Evolutionary conservation across 768 basidiomycete species (phyloP).

Genomic region (Lactifluus volemus): DNA sequence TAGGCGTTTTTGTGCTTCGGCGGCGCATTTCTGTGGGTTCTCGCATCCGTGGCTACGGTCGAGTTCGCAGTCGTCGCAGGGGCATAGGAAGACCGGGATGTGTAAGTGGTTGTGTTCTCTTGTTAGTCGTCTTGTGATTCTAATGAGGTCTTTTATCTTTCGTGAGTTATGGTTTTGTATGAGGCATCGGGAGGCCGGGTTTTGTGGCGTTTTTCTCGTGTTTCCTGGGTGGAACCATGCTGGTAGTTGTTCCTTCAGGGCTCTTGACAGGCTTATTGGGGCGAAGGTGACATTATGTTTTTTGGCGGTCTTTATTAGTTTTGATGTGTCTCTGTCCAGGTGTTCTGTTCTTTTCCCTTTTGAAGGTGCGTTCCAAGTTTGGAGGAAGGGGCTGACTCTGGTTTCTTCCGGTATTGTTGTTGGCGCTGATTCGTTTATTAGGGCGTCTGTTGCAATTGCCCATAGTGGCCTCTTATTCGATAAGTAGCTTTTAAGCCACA

Average conservation of each 20-base stretch:
- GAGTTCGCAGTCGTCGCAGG: too few species aligned
- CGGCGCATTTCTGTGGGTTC: too few species aligned
- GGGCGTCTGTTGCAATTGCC: slow-evolving; percentile 12
- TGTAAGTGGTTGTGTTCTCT: too few species aligned
- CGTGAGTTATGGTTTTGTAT: too few species aligned
- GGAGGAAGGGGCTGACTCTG: slow-evolving; percentile 1
- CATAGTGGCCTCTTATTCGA: background rate
- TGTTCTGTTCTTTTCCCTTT: background rate
- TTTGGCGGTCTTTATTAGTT: slow-evolving; percentile 2
- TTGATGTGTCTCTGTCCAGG: background rate
- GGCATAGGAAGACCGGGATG: too few species aligned
- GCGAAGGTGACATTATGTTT: background rate
- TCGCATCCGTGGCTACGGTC: too few species aligned
- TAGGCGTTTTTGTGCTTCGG: too few species aligned
- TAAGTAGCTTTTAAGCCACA: slow-evolving; percentile 19
- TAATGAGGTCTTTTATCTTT: too few species aligned
- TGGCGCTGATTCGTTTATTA: background rate
- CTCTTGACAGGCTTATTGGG: background rate
- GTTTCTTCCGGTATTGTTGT: background rate
- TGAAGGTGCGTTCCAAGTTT: background rate
- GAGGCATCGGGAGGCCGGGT: too few species aligned
- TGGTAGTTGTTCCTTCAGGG: slow-evolving; percentile 2
- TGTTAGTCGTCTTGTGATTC: too few species aligned
- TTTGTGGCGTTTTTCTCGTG: too few species aligned
- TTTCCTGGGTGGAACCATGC: slow-evolving; percentile 15